phyloP scores from a whole-genome alignment of 176 grass and related monocot species.

The Guadua angustifolia region DNA sequence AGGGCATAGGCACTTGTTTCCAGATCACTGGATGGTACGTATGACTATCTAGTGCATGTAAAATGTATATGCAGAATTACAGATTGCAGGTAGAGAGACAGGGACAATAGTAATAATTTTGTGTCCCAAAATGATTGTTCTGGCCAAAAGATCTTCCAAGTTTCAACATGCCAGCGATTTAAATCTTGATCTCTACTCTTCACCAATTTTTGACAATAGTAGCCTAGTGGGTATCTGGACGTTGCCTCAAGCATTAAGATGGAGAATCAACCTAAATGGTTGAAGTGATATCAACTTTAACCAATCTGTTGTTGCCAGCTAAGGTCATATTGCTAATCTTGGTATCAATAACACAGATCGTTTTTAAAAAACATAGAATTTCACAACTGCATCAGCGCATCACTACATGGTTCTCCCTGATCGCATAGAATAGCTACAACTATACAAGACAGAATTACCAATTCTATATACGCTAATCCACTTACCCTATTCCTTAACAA shows the following conservation, averaged over 20 bases:
- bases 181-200: not conserved
- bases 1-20: not conserved
- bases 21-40: not conserved
- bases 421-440: not conserved
- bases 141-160: not conserved
- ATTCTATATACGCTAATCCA: not conserved
- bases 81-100: conserved; percentile 3
- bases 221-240: not conserved
- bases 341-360: not conserved
- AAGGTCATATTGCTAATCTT: not conserved
- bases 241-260: not conserved
- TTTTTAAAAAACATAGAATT: not conserved
- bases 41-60: not conserved
- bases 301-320: not conserved
- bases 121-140: not conserved
- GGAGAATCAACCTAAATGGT: not conserved
- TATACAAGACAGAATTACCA: not conserved
- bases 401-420: not conserved
- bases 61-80: not conserved
- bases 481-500: not conserved
- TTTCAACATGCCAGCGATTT: not conserved
- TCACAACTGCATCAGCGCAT: not conserved
- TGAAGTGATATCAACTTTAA: not conserved
- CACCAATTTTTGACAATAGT: not conserved
- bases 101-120: not conserved